These are phyloP conservation scores for Candida ascalaphidarum DNA, from an alignment of 805 yeast species.

Conservation along the genomic window DNA sequence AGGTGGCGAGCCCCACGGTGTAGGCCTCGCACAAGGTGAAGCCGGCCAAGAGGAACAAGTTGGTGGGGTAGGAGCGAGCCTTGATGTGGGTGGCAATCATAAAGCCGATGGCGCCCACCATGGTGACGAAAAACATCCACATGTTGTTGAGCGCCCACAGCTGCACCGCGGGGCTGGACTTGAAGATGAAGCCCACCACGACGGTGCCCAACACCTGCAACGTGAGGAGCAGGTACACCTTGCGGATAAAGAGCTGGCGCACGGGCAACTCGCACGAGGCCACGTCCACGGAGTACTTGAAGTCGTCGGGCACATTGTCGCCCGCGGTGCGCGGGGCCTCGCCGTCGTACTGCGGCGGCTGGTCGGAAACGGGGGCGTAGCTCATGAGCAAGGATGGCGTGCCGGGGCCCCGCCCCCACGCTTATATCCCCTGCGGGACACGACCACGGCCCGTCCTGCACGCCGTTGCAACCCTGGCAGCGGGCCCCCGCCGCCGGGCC, in stretches of 20 bases:
- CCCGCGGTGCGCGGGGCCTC: constrained; percentile 17
- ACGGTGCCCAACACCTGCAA: constrained; percentile 59
- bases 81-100: constrained; percentile 56
- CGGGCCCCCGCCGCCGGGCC: background rate
- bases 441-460: background rate
- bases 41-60: constrained; percentile 48
- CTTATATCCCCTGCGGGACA: background rate
- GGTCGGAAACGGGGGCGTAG: constrained; percentile 1
- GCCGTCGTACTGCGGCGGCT: constrained; percentile 14
- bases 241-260: constrained; percentile 67
- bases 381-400: background rate
- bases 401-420: background rate
- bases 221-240: constrained; percentile 66
- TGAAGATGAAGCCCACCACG: constrained; percentile 44
- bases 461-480: background rate
- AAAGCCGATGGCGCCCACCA: constrained; percentile 53
- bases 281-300: constrained; percentile 72
- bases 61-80: constrained; percentile 62
- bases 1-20: constrained; percentile 57
- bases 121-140: constrained; percentile 51
- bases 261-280: constrained; percentile 70
- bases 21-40: constrained; percentile 75
- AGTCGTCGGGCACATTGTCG: constrained; percentile 57
- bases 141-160: constrained; percentile 49
- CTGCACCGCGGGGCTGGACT: constrained; percentile 34